These are phyloP conservation scores for Suillus tomentosus DNA, from an alignment of 768 basidiomycete species.

Conservation along the genomic window DNA sequence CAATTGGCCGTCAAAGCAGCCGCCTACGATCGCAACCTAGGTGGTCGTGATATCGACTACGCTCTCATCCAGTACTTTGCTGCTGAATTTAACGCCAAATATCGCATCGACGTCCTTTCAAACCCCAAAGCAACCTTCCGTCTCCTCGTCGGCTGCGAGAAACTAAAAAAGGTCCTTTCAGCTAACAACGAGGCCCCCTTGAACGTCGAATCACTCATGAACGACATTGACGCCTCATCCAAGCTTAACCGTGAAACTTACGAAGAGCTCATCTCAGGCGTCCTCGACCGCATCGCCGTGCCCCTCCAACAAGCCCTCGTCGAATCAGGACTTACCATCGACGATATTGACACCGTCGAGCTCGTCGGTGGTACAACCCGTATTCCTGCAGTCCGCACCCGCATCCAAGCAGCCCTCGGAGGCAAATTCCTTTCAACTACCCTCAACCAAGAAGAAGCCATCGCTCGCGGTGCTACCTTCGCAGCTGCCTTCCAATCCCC, in stretches of 20 bases:
- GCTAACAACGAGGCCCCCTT: slow-evolving; percentile 89
- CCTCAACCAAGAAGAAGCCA: slow-evolving; percentile 97
- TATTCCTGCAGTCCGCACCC: slow-evolving; percentile 86
- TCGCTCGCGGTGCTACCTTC: slow-evolving; percentile 95
- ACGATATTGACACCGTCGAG: slow-evolving; percentile 89
- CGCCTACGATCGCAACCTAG: slow-evolving; percentile 91
- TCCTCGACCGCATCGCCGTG: slow-evolving; percentile 74
- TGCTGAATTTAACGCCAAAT: slow-evolving; percentile 91
- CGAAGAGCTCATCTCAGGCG: slow-evolving; percentile 72
- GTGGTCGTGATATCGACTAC: slow-evolving; percentile 95
- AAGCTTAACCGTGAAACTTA: slow-evolving; percentile 81
- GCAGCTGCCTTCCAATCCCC: slow-evolving; percentile 97
- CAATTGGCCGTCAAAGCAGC: slow-evolving; percentile 84
- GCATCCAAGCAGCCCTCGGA: slow-evolving; percentile 81
- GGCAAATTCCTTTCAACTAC: slow-evolving; percentile 88
- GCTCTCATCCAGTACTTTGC: slow-evolving; percentile 90
- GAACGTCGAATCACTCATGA: slow-evolving; percentile 95
- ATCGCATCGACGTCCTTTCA: slow-evolving; percentile 93
- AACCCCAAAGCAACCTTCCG: slow-evolving; percentile 95
- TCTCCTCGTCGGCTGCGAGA: slow-evolving; percentile 84
- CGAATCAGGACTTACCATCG: slow-evolving; percentile 78
- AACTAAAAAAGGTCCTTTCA: slow-evolving; percentile 94
- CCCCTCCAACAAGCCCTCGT: slow-evolving; percentile 80
- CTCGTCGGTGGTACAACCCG: slow-evolving; percentile 93
- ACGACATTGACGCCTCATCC: slow-evolving; percentile 90